phyloP scores from a whole-genome alignment of 352 stramenopile species.

The Globisporangium middletonii region DNA sequence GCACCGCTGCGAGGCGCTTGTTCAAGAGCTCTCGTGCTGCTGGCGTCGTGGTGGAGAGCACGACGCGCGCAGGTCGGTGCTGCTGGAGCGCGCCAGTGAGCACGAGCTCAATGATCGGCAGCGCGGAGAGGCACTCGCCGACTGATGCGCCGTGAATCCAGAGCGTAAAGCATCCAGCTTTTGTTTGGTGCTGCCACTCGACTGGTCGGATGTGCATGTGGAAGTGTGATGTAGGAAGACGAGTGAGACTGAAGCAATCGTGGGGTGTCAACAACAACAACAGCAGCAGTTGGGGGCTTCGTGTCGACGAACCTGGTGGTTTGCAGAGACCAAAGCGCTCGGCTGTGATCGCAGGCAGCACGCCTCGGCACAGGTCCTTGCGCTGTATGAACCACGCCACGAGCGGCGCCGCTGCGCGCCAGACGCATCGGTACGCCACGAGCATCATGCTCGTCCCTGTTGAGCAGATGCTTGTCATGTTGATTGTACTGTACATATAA shows the following conservation, averaged over 20 bases:
- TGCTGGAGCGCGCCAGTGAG: conserved; percentile 21
- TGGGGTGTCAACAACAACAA: no score
- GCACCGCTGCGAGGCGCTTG: conserved; percentile 13
- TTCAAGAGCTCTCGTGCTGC: conserved; percentile 41
- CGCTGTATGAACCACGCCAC: conserved; percentile 43
- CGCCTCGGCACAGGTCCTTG: conserved; percentile 37
- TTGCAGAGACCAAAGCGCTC: conserved; percentile 53
- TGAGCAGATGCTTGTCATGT: not conserved
- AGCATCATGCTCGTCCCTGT: conserved; percentile 5
- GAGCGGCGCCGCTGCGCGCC: conserved; percentile 42
- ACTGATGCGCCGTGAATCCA: conserved; percentile 78
- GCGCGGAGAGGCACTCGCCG: conserved; percentile 60
- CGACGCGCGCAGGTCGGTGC: conserved; percentile 23
- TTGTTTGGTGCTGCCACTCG: conserved; percentile 15
- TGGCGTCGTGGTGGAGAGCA: conserved; percentile 68
- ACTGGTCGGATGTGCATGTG: conserved; percentile 4
- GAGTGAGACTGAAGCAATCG: not conserved
- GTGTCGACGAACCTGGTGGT: conserved; percentile 18
- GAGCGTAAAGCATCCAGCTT: conserved; percentile 23
- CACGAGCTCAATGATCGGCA: conserved; percentile 54
- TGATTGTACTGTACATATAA: not conserved
- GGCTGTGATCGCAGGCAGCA: conserved; percentile 24
- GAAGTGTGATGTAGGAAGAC: not conserved
- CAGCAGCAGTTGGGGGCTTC: not conserved
- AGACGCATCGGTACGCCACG: conserved; percentile 43